A percentile compares a stretch with the other conserved stretches of the same genome.
phyloP scores from a whole-genome alignment of 257 asterid genomes.

The Solanum pinnatisectum region DNA sequence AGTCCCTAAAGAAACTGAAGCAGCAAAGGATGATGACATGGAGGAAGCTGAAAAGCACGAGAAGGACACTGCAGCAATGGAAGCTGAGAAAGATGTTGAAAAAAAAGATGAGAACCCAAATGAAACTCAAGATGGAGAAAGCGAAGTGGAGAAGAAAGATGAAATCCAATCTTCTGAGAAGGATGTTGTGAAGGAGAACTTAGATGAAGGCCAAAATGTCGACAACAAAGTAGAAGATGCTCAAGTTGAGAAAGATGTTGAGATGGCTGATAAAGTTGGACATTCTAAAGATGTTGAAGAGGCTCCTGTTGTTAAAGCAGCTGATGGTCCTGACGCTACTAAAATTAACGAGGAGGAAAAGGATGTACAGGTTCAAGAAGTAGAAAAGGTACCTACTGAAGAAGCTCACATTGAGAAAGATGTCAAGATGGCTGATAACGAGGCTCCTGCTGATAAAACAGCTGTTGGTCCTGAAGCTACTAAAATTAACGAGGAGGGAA shows the following conservation, averaged over 20 bases:
- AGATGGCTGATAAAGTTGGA: background rate
- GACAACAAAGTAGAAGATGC: background rate
- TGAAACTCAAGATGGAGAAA: constrained; percentile 6
- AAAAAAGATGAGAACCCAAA: background rate
- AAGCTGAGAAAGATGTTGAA: background rate
- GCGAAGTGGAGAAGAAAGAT: background rate
- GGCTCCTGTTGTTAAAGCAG: background rate
- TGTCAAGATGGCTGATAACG: background rate
- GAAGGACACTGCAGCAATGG: background rate
- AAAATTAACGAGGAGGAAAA: background rate
- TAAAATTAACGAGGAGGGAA: constrained; percentile 2
- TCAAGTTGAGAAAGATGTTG: background rate
- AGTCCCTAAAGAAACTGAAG: constrained; percentile 18
- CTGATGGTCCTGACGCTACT: constrained; percentile 11
- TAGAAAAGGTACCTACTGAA: background rate
- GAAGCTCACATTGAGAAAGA: background rate
- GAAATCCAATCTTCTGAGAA: background rate
- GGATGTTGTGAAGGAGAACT: background rate
- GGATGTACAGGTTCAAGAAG: background rate
- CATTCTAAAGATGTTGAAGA: background rate
- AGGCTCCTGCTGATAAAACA: background rate
- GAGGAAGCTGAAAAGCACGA: constrained; percentile 21
- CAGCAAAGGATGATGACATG: constrained; percentile 18
- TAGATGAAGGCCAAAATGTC: background rate
- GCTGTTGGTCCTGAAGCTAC: constrained; percentile 10